These are phyloP conservation scores for Eragrostis tef DNA, from an alignment of 202 grass and related monocot species.

Conservation along the genomic window DNA sequence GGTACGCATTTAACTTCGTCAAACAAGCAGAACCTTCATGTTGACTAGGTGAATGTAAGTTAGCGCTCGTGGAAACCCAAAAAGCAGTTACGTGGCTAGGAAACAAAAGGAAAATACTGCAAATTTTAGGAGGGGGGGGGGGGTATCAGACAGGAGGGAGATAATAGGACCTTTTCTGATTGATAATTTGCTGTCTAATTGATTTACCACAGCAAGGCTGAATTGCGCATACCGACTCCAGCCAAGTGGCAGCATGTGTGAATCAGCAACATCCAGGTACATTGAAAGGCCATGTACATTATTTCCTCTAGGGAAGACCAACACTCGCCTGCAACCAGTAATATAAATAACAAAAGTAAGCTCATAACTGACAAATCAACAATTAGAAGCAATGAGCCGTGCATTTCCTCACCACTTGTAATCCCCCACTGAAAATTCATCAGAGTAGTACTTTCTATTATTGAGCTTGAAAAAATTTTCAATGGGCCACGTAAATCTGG, in stretches of 20 bases:
- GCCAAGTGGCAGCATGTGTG: slow-evolving; percentile 53
- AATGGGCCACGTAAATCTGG: slow-evolving; percentile 68
- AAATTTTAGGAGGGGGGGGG: slow-evolving; percentile 24
- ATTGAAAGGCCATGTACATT: slow-evolving; percentile 62
- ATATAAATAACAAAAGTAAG: slow-evolving; percentile 35
- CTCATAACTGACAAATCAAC: background rate
- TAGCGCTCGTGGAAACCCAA: background rate
- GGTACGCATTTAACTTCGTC: background rate
- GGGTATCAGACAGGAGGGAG: background rate
- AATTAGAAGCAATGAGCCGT: background rate
- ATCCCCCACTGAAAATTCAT: slow-evolving; percentile 57
- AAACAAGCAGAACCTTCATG: slow-evolving; percentile 29
- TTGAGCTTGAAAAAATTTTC: slow-evolving; percentile 49
- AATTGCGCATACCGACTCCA: slow-evolving; percentile 80
- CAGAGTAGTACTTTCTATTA: slow-evolving; percentile 57
- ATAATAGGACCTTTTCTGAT: slow-evolving; percentile 62
- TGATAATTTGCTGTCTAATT: slow-evolving; percentile 57
- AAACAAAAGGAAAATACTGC: slow-evolving; percentile 9
- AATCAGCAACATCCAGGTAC: slow-evolving; percentile 77
- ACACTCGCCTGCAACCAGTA: slow-evolving; percentile 59
- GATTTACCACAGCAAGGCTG: slow-evolving; percentile 68
- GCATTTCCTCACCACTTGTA: slow-evolving; percentile 63
- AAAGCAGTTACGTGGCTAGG: slow-evolving; percentile 20
- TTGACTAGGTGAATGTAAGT: slow-evolving; percentile 24
- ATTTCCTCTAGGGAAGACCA: slow-evolving; percentile 73